Percentiles rank a stretch among this genome's conserved stretches.
These are phyloP conservation scores for Epicoccum nigrum DNA, from an alignment of 2,329 filamentous ascomycete species.

Conservation along the genomic window DNA sequence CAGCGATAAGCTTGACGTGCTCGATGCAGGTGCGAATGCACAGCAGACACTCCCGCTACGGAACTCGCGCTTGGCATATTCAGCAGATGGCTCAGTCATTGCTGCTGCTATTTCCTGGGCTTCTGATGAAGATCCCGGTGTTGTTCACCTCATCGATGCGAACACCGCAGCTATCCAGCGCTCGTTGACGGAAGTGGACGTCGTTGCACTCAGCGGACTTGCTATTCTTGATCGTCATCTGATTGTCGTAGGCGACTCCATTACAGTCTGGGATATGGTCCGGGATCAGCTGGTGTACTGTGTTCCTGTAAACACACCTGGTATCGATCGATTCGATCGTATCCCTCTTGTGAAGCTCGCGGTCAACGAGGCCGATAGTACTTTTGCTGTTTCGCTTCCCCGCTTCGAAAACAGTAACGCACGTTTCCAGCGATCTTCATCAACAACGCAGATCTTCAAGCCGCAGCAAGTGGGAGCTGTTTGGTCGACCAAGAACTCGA, in stretches of 20 bases:
- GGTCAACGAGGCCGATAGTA: slow-evolving; percentile 64
- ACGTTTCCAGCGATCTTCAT: slow-evolving; percentile 48
- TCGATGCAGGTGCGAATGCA: slow-evolving; percentile 26
- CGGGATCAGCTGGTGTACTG: slow-evolving; percentile 74
- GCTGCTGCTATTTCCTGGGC: slow-evolving; percentile 43
- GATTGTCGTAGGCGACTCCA: slow-evolving; percentile 73
- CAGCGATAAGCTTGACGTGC: slow-evolving; percentile 43
- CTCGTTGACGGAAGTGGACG: slow-evolving; percentile 71
- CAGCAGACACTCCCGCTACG: slow-evolving; percentile 40
- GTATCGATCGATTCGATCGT: slow-evolving; percentile 43
- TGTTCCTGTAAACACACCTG: slow-evolving; percentile 57
- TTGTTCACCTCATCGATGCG: slow-evolving; percentile 78
- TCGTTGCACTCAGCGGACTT: slow-evolving; percentile 69
- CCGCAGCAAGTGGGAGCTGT: slow-evolving; percentile 65
- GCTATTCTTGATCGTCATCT: slow-evolving; percentile 76
- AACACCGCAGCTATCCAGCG: slow-evolving; percentile 69
- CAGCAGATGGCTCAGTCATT: slow-evolving; percentile 52
- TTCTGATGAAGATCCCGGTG: slow-evolving; percentile 57
- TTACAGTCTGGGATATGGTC: slow-evolving; percentile 85
- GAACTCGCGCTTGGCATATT: slow-evolving; percentile 76
- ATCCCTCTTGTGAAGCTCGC: slow-evolving; percentile 65
- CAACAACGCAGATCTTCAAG: slow-evolving; percentile 69
- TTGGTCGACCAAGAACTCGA: slow-evolving; percentile 60
- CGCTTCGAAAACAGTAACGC: slow-evolving; percentile 46
- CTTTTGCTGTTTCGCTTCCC: slow-evolving; percentile 51